Percentiles rank a stretch among this genome's conserved stretches.
Evolutionary conservation across 768 basidiomycete species (phyloP).

Genomic region (Lanmaoa pseudosensibilis): DNA sequence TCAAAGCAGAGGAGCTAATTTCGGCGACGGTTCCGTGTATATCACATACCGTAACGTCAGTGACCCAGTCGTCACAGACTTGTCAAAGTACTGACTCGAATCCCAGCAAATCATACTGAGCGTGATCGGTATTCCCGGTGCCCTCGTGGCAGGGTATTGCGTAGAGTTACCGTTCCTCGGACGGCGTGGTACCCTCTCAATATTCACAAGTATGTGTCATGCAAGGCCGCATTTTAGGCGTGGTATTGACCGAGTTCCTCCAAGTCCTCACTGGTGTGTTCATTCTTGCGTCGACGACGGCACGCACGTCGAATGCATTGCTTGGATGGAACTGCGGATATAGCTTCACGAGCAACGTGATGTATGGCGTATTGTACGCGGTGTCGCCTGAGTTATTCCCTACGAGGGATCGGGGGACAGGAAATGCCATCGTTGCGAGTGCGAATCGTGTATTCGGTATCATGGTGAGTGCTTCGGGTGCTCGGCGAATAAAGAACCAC

Average conservation of each 20-base stretch:
- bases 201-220: slow-evolving; percentile 44
- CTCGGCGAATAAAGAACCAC: neutral
- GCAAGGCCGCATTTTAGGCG: neutral
- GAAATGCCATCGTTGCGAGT: slow-evolving; percentile 51
- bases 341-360: slow-evolving; percentile 55
- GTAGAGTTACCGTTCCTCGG: slow-evolving; percentile 53
- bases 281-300: slow-evolving; percentile 57
- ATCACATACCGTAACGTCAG: slow-evolving; percentile 72
- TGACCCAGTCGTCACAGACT: neutral
- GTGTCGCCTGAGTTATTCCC: slow-evolving; percentile 54
- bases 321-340: slow-evolving; percentile 62
- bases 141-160: slow-evolving; percentile 52
- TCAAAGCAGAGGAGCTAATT: slow-evolving; percentile 61
- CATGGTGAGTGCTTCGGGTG: slow-evolving; percentile 39
- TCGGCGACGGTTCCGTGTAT: slow-evolving; percentile 67
- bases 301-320: slow-evolving; percentile 49
- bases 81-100: slow-evolving; percentile 7
- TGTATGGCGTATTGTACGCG: slow-evolving; percentile 51
- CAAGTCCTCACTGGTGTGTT: slow-evolving; percentile 54
- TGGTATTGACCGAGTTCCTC: neutral
- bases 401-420: slow-evolving; percentile 54
- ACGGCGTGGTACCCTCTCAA: slow-evolving; percentile 51
- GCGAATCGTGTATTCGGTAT: slow-evolving; percentile 61
- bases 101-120: slow-evolving; percentile 54
- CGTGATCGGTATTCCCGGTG: slow-evolving; percentile 58